A percentile compares a stretch with the other conserved stretches of the same genome.
These are phyloP conservation scores for Tricholomella constricta DNA, from an alignment of 768 basidiomycete species.

Conservation along the genomic window DNA sequence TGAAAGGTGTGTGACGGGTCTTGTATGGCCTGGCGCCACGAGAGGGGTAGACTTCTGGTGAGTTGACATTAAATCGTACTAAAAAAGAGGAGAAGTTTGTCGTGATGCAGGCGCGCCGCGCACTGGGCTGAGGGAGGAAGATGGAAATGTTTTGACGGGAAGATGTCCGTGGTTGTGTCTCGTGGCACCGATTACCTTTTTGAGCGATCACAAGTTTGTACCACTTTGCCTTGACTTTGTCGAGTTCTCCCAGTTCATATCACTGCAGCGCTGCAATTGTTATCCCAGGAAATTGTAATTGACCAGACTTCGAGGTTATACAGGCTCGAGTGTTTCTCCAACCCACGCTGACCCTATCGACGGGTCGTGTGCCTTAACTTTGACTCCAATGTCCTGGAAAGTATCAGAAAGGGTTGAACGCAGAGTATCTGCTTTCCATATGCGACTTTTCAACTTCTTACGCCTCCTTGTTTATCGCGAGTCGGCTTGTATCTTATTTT, in stretches of 20 bases:
- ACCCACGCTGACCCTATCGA: no score
- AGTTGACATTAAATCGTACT: constrained; percentile 52
- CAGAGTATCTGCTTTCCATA: no score
- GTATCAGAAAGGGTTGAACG: no score
- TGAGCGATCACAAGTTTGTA: constrained; percentile 12
- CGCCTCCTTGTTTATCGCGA: no score
- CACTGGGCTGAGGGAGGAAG: constrained; percentile 29
- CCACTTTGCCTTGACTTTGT: constrained; percentile 5
- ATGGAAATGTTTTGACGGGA: constrained; percentile 10
- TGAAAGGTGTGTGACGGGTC: constrained; percentile 91
- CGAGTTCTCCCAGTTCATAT: not conserved
- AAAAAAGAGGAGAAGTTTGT: constrained; percentile 25
- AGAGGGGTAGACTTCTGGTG: constrained; percentile 74
- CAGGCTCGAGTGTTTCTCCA: no score
- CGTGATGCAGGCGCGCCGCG: constrained; percentile 60
- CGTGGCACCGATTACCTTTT: constrained; percentile 21
- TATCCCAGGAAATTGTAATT: not conserved
- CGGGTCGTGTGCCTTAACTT: no score
- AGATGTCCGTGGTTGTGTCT: constrained; percentile 11
- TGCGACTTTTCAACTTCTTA: no score
- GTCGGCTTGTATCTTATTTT: no score
- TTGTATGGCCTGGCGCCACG: constrained; percentile 83
- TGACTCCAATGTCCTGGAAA: no score
- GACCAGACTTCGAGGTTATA: no score
- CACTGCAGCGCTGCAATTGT: no score